Conservation (phyloP, 148 eudicot genomes). For the Fallopia convolvulus region DNA sequence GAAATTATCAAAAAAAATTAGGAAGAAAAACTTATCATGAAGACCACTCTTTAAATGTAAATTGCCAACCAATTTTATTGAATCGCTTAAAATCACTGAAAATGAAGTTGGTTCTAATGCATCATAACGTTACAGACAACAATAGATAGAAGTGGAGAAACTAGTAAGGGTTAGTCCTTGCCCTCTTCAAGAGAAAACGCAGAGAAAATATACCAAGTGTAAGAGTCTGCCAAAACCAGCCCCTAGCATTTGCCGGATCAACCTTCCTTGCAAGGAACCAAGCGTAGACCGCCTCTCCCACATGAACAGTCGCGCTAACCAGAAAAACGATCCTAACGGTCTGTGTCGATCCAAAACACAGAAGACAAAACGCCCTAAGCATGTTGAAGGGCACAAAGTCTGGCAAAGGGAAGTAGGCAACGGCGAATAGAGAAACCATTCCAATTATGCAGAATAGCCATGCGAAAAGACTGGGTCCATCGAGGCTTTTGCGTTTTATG, state of each 20-base stretch:
- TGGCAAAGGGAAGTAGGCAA: conserved; percentile 66
- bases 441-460: conserved; percentile 59
- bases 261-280: conserved; percentile 61
- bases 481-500: conserved; percentile 47
- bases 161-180: conserved; percentile 13
- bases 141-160: neutral
- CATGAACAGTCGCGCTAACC: conserved; percentile 35
- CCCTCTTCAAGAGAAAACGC: conserved; percentile 56
- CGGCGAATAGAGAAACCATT: conserved; percentile 45
- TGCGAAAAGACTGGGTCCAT: conserved; percentile 66
- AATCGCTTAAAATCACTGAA: no score
- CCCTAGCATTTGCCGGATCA: conserved; percentile 65
- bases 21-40: neutral
- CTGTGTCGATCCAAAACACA: conserved; percentile 41
- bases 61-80: no score
- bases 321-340: conserved; percentile 25
- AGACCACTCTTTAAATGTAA: no score
- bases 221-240: conserved; percentile 77
- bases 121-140: no score
- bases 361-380: conserved; percentile 35
- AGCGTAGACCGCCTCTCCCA: conserved; percentile 64
- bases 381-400: conserved; percentile 45
- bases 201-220: conserved; percentile 52
- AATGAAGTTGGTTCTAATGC: no score
- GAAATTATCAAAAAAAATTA: no score